Percentiles rank a stretch among this genome's conserved stretches.
phyloP scores from a whole-genome alignment of 2,329 filamentous ascomycete genomes.

The Beauveria varroae region DNA sequence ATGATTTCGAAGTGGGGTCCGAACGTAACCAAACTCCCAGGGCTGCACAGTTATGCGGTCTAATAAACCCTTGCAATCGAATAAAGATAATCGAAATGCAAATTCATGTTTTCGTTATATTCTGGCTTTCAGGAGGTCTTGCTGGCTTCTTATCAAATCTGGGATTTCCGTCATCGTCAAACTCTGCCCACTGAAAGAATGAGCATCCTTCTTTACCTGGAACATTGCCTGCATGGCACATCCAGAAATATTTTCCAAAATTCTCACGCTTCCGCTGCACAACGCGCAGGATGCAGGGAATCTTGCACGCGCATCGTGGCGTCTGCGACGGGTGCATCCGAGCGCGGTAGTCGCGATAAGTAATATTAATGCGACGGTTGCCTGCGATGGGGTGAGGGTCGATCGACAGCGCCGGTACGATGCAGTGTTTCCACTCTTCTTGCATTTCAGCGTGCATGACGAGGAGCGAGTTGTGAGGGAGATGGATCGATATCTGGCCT shows the following conservation, averaged over 20 bases:
- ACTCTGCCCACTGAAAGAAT: slow-evolving; percentile 80
- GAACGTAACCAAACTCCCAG: background rate
- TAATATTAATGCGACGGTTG: slow-evolving; percentile 82
- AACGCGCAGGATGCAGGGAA: slow-evolving; percentile 64
- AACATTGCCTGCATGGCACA: slow-evolving; percentile 73
- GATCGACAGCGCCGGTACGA: slow-evolving; percentile 66
- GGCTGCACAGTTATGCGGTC: background rate
- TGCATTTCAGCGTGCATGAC: slow-evolving; percentile 99
- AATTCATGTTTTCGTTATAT: background rate
- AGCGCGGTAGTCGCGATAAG: slow-evolving; percentile 79
- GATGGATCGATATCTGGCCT: slow-evolving; percentile 85
- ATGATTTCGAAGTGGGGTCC: background rate
- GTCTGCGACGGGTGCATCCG: slow-evolving; percentile 70
- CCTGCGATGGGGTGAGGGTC: slow-evolving; percentile 78
- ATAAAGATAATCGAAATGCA: background rate
- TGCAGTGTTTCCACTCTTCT: slow-evolving; percentile 90
- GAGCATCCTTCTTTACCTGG: slow-evolving; percentile 62
- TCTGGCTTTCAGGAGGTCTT: background rate
- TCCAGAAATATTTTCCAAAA: slow-evolving; percentile 82
- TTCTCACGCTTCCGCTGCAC: slow-evolving; percentile 73
- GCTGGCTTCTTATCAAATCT: slow-evolving; percentile 13
- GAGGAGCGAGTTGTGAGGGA: slow-evolving; percentile 88
- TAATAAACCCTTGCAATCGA: background rate
- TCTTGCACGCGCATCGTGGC: slow-evolving; percentile 67
- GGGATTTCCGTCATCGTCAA: slow-evolving; percentile 80